Evolutionary conservation across 352 stramenopile genomes (phyloP), one percentile per base, ranked within the genome.

Genomic region (Albugo candida): DNA sequence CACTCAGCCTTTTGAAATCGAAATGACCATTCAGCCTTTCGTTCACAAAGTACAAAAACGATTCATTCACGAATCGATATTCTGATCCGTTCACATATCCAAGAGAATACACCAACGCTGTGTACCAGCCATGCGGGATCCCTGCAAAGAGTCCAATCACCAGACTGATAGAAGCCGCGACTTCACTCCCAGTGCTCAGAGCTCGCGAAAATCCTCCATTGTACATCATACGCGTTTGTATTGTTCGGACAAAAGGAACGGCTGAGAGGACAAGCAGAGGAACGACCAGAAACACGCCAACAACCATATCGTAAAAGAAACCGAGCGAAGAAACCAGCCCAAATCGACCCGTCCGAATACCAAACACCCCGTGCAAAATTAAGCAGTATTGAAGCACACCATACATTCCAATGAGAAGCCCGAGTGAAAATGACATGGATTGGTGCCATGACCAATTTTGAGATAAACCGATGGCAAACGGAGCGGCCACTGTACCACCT

Each of bases 201-300:
- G 78, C 61, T 39, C 75, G 64, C 6, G 78, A 83, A 48, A 92
- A 92, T 38, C 78, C 78, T 13, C 78, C 74, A 39, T 86, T 92
- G 61, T 86, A 92, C 63, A 92, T 81, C 45, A 84, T 84, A 16
- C 78, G 73, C 5, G 75, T 85, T 49, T 92, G 78, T 17, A 92
- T 58, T 27, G 85, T 83, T 11, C 73, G 73, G 71, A 92, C 86
- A 48, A 92, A 92, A 34, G 78, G 78, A 37, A 92, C 50, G 24
- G 83, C 59, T 4, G 75, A 87, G 18, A 92, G 51, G 14, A 80
- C 49, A 18, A 86, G 59, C 14, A 92, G 51, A 24, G 76, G 75
- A 3, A 92, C 56, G 0, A 88, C 63, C n/a, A 88, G 51, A 48
- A 87, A 82, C 17, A 84, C 36, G 13, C 78, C 75, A 2, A 88